A percentile compares a stretch with the other conserved stretches of the same genome.
These are phyloP conservation scores for Pseudohalonectria lignicola DNA, from an alignment of 2,329 filamentous ascomycete species.

Conservation along the genomic window DNA sequence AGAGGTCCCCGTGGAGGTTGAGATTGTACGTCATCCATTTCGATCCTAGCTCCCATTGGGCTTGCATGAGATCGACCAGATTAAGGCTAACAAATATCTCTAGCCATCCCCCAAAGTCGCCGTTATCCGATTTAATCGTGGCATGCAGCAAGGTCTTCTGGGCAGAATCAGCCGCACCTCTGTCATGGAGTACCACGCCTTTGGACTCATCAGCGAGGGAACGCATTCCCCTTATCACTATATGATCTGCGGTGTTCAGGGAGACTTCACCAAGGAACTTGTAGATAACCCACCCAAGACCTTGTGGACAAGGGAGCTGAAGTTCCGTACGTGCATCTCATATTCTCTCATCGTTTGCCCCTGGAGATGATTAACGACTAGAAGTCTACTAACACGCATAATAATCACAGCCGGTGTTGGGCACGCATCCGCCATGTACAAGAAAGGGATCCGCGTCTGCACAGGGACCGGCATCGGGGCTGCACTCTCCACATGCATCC, in stretches of 20 bases:
- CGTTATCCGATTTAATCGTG: constrained; percentile 24
- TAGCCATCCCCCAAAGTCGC: constrained; percentile 28
- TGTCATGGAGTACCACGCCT: constrained; percentile 30
- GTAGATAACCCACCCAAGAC: constrained; percentile 26
- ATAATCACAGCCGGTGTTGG: constrained; percentile 26
- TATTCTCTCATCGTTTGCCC: too few relatives aligned
- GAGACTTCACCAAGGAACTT: constrained; percentile 26
- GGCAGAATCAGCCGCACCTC: constrained; percentile 28
- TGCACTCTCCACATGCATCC: constrained; percentile 28
- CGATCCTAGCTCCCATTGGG: too few relatives aligned
- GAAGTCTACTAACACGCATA: too few relatives aligned
- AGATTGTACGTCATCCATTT: constrained; percentile 18
- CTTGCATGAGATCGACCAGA: not conserved
- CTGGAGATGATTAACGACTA: too few relatives aligned
- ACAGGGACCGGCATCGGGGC: constrained; percentile 29
- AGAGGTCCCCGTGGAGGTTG: constrained; percentile 25
- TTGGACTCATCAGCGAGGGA: constrained; percentile 28
- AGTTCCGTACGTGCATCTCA: constrained; percentile 20
- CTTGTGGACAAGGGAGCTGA: constrained; percentile 27
- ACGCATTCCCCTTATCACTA: constrained; percentile 22
- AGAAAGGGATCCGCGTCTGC: constrained; percentile 27
- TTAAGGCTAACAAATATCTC: constrained; percentile 8
- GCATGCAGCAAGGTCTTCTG: constrained; percentile 29
- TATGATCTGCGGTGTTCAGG: constrained; percentile 30
- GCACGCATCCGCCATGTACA: constrained; percentile 29